Conservation (phyloP, 106 monocot species). For the Allium fistulosum region DNA sequence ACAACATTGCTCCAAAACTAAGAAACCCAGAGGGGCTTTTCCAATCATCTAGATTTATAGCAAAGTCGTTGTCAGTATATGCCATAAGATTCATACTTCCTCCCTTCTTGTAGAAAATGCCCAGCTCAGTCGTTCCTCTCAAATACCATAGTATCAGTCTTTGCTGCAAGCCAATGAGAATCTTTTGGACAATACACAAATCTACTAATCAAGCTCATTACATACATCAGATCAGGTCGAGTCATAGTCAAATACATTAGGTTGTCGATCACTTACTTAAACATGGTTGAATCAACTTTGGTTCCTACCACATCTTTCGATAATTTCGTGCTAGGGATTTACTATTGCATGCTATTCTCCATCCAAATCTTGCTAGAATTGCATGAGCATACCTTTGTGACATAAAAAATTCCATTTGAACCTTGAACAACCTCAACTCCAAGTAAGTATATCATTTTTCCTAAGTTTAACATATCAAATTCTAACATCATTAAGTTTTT, state of each 20-base stretch:
- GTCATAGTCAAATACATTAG: background rate
- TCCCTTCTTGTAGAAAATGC: too few species aligned
- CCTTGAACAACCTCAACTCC: background rate
- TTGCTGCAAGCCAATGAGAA: background rate
- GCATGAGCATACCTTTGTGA: background rate
- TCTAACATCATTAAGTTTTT: background rate
- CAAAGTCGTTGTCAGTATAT: background rate
- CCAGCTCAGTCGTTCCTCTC: too few species aligned
- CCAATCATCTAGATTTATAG: background rate
- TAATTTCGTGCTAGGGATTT: too few species aligned
- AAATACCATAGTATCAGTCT: background rate
- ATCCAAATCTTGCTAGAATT: background rate
- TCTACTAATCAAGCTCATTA: background rate
- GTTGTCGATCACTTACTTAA: background rate
- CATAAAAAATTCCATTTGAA: conserved; percentile 2
- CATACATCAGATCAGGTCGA: background rate
- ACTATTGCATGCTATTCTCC: background rate
- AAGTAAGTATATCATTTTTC: background rate
- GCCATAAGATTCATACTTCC: background rate
- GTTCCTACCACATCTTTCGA: too few species aligned
- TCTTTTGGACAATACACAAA: background rate
- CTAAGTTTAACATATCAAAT: background rate
- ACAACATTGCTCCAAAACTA: background rate
- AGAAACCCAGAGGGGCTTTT: background rate
- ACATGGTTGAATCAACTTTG: too few species aligned